These are phyloP conservation scores for Penicillium atrosanguineum DNA, from an alignment of 495 filamentous ascomycete species.

Conservation along the genomic window DNA sequence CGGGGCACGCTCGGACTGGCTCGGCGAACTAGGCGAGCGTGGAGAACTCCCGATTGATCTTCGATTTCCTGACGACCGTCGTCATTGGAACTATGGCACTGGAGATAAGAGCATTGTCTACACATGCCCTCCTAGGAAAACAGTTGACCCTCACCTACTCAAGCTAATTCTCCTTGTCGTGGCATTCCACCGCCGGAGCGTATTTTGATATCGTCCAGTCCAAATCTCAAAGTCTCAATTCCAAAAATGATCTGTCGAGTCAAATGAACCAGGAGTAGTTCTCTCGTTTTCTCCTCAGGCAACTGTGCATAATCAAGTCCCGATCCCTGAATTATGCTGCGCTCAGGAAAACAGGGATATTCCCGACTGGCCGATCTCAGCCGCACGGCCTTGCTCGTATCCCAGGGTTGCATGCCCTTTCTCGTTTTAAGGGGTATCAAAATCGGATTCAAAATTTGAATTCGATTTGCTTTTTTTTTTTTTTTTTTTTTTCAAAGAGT, in stretches of 20 bases:
- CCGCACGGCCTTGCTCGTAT: neutral
- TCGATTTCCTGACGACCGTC: neutral
- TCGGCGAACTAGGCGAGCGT: neutral
- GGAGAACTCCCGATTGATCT: neutral
- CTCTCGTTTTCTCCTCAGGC: neutral
- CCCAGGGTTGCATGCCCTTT: neutral
- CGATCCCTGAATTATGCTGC: too few relatives aligned
- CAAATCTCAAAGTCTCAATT: constrained; percentile 8
- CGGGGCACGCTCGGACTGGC: neutral
- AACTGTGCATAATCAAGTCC: neutral
- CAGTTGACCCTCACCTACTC: neutral
- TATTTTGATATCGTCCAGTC: constrained; percentile 5
- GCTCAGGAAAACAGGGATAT: neutral
- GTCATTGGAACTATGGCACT: neutral
- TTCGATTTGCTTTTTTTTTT: too few relatives aligned
- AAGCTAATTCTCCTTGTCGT: neutral
- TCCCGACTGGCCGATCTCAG: neutral
- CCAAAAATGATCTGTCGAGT: neutral
- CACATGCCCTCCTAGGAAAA: neutral
- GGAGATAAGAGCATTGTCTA: neutral
- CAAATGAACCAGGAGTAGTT: neutral
- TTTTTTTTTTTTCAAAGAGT: too few relatives aligned
- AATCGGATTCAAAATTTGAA: neutral
- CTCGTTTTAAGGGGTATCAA: neutral
- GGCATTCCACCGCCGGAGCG: neutral